Evolutionary conservation across 495 filamentous ascomycete genomes (phyloP), one percentile per base, ranked within the genome.

Genomic region (Penicillium desertorum): DNA sequence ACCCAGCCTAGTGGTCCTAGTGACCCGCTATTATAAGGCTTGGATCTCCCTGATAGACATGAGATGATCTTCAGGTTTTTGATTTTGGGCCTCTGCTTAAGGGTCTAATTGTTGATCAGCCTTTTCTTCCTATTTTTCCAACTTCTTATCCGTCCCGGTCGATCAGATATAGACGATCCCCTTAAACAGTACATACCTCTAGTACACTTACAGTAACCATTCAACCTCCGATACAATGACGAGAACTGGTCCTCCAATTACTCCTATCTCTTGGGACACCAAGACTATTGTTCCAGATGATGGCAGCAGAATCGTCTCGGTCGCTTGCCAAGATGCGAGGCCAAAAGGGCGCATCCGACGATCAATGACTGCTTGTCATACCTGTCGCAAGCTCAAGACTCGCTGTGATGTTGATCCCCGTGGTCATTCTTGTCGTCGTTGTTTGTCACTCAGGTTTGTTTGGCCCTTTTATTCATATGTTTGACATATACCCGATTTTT

Each of bases 291-390:
- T 56, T 8, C 55, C 62, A 6, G 69, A 72, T 20, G 69, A 71
- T 59, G 63, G 62, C 55, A 55, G 62, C 41, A 57, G 67, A 64
- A 53, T 67, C 22, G 60, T 61, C 32, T 58, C 67, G 55, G 61
- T 62, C 66, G 47, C 53, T 20, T 62, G 61, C 47, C 63, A 69
- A 14, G 71, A 73, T 51, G 23, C 54, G 19, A 65, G 72, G n/a
- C 70, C 72, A 4, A 64, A 71, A 51, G 70, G 69, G 10, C 70
- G 73, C 12, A 74, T 76, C 39, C 70, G 71, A 41, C 71, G 73
- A n/a, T 74, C 73, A 9, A 74, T 74, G 71, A 76, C 71, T 14
- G 73, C 73, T 11, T 76, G 73, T 61, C 67, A 76, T 62, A 76
- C 73, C 32, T 76, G 73, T 53, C 73, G 73, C 59, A 76, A 76